Evolutionary conservation across 768 basidiomycete species (phyloP).

Genomic region (Naganishia friedmannii): DNA sequence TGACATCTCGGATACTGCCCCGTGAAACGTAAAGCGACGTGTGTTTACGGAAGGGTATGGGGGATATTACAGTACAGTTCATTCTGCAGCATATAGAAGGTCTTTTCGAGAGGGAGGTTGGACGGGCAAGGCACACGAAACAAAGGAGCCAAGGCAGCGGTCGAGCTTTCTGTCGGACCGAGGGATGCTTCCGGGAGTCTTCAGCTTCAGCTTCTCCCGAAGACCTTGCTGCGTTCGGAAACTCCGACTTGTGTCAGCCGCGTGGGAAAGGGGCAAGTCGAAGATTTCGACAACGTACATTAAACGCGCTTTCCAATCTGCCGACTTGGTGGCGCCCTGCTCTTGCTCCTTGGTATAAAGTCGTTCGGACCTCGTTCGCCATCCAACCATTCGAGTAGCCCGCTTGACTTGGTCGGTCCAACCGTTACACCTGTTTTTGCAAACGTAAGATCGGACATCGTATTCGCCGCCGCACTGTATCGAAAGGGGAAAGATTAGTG

Average conservation of each 20-base stretch:
- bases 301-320: constrained; percentile 14
- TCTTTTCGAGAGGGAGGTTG: too few species aligned
- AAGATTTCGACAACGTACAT: background rate
- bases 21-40: too few species aligned
- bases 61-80: too few species aligned
- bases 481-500: too few species aligned
- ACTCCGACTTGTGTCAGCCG: background rate
- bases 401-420: constrained; percentile 15
- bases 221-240: background rate
- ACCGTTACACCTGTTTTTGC: constrained; percentile 10
- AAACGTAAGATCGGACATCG: background rate
- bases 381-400: background rate
- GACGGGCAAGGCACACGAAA: too few species aligned
- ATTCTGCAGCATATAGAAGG: too few species aligned
- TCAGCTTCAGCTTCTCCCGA: background rate
- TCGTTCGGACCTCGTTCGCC: constrained; percentile 3
- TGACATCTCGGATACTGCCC: too few species aligned
- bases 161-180: too few species aligned
- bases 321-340: background rate
- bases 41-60: too few species aligned
- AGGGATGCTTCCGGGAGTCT: too few species aligned
- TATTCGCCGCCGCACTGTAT: constrained; percentile 14
- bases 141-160: too few species aligned
- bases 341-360: constrained; percentile 6
- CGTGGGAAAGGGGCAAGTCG: too few species aligned